These are phyloP conservation scores for Phlebiopsis flavidoalba DNA, from an alignment of 768 basidiomycete species.

Conservation along the genomic window DNA sequence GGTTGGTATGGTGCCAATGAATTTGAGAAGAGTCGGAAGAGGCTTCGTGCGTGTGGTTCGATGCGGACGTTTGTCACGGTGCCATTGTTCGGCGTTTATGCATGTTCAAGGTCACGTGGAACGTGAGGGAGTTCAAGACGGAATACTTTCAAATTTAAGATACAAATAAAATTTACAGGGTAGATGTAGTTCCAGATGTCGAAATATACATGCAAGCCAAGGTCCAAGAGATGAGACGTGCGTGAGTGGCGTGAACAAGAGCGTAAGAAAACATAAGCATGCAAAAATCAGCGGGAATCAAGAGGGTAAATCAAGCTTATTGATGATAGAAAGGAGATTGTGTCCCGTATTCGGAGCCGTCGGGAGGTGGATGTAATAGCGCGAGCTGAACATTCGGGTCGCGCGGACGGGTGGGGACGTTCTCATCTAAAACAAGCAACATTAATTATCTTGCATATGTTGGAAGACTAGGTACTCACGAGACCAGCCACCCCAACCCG, in stretches of 20 bases:
- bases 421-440: not conserved
- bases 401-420: not conserved
- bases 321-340: not conserved
- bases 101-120: too few relatives aligned
- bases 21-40: too few relatives aligned
- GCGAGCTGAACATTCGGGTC: not conserved
- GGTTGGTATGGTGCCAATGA: too few relatives aligned
- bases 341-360: not conserved
- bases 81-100: too few relatives aligned
- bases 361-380: not conserved
- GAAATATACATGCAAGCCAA: too few relatives aligned
- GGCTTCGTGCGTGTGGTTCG: too few relatives aligned
- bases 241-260: not conserved
- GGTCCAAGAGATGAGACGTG: not conserved
- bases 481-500: not conserved
- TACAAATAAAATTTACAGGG: too few relatives aligned
- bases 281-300: not conserved
- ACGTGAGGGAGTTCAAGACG: too few relatives aligned
- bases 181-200: too few relatives aligned
- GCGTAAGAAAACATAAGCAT: not conserved
- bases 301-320: not conserved
- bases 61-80: too few relatives aligned
- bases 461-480: not conserved
- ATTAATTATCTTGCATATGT: not conserved
- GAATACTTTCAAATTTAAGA: too few relatives aligned